Conservation (phyloP, 768 basidiomycete species). For the Wakefieldia striispora region DNA sequence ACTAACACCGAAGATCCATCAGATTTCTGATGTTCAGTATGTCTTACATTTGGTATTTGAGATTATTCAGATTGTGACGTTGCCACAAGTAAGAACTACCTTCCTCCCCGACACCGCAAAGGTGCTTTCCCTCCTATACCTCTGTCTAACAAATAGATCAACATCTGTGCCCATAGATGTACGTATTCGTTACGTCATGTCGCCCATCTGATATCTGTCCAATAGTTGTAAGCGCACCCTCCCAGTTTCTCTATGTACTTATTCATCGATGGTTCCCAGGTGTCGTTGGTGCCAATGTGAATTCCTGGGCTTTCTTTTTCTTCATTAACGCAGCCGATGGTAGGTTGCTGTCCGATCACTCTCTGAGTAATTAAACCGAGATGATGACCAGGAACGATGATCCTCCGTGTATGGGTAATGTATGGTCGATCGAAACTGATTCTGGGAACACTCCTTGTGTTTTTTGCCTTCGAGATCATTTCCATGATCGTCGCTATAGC, state of each 20-base stretch:
- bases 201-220: not conserved
- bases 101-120: not conserved
- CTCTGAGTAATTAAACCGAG: not conserved
- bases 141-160: not conserved
- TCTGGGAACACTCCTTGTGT: not conserved
- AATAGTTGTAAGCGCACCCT: conserved; percentile 3
- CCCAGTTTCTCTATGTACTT: too few relatives aligned
- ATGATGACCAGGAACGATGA: not conserved
- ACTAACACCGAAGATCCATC: not conserved
- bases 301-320: not conserved
- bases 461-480: not conserved
- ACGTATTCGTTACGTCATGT: not conserved
- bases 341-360: not conserved
- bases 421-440: not conserved
- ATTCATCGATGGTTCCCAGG: not conserved
- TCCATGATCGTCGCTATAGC: not conserved
- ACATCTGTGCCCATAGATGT: not conserved
- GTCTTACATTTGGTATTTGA: not conserved
- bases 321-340: conserved; percentile 6
- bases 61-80: not conserved
- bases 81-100: not conserved
- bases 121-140: not conserved
- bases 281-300: not conserved
- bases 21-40: not conserved
- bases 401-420: conserved; percentile 5